Evolutionary conservation across 1,139 yeast species (phyloP), one percentile per base, ranked within the genome.

Genomic region (Pichia sp.): DNA sequence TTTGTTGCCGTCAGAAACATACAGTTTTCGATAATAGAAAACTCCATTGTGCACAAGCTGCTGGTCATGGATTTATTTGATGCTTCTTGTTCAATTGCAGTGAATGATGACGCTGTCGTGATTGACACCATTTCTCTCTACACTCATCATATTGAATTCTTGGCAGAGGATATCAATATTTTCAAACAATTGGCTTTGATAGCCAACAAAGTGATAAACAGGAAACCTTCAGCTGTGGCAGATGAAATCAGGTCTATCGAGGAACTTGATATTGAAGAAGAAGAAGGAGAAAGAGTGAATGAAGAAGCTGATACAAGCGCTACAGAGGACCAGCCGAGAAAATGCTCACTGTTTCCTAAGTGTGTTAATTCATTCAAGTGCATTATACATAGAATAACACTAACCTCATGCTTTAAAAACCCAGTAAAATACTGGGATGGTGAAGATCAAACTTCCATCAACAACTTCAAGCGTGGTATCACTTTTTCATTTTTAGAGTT

Each of bases 391-490:
- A 44, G 49, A 5, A 23, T 65, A 16, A 61, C 53, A 13, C 47
- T 67, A 19, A 53, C 60, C 5, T 54, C 67, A 2, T 65, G 69
- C 46, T 68, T 67, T 46, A 34, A 47, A n/a, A 65, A 60, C 48
- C 70, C 70, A 3, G 60, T 67, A 5, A 59, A 59, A 41, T 66
- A 60, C 51, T 67, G 62, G 55, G 61, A 59, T 49, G 64, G 63
- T 4, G 57, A 57, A 13, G 69, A 65, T 51, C 68, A 66, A 52
- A 51, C 67, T 0, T 61, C 59, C n/a, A 38, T 67, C 52, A 66
- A 66, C 48, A 57, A 51, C 2, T 66, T 46, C 51, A 56, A 64
- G 32, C 61, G 70, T 50, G 70, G 70, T 34, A 38, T 64, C 45
- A 52, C 58, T 4, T 8, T 64, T 13, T 53, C 47, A 52, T 8